Conservation (phyloP, 176 grass and related monocot genomes). For the Cenchrus americanus region DNA sequence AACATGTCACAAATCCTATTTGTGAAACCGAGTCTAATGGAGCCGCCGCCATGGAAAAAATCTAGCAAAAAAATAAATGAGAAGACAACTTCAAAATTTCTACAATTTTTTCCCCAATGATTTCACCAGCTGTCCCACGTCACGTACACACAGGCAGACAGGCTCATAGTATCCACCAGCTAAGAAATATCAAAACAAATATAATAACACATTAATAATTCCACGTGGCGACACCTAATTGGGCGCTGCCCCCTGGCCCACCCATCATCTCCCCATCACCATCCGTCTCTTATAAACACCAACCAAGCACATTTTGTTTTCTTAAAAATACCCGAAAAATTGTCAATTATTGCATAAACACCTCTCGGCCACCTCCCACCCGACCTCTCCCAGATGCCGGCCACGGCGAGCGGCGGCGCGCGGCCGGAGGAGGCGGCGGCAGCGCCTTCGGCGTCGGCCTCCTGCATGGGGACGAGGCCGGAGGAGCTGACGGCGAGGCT, state of each 20-base stretch:
- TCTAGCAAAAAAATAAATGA: neutral
- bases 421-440: slow-evolving; percentile 45
- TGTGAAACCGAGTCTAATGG: neutral
- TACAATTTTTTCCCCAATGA: neutral
- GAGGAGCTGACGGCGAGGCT: slow-evolving; percentile 66
- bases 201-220: neutral
- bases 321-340: neutral
- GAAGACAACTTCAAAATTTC: neutral
- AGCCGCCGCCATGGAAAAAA: neutral
- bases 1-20: neutral
- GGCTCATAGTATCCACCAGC: slow-evolving; percentile 10
- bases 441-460: slow-evolving; percentile 15
- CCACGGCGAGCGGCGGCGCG: slow-evolving; percentile 66
- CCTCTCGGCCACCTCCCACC: slow-evolving; percentile 31
- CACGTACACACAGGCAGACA: slow-evolving; percentile 22
- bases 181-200: neutral
- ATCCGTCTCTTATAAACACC: slow-evolving; percentile 37
- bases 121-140: slow-evolving; percentile 40
- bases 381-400: slow-evolving; percentile 54
- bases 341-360: slow-evolving; percentile 32
- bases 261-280: slow-evolving; percentile 26
- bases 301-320: slow-evolving; percentile 20
- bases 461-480: slow-evolving; percentile 58
- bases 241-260: neutral
- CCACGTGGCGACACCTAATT: slow-evolving; percentile 25